Percentiles rank a stretch among this genome's conserved stretches.
phyloP scores from a whole-genome alignment of 371 early-diverging fungal species.

The Umbelopsis sp. region DNA sequence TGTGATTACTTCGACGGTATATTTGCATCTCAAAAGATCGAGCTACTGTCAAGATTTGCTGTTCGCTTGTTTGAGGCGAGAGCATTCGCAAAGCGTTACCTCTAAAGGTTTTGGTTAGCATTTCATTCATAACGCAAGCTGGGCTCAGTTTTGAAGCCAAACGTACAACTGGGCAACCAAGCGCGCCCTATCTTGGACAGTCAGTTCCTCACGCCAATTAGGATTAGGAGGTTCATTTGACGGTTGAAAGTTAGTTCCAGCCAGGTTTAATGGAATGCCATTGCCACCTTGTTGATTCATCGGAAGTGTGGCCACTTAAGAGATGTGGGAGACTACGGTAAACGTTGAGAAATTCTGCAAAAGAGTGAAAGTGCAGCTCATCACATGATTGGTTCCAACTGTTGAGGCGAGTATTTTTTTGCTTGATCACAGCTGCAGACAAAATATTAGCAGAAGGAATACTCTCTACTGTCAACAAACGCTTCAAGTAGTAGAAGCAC shows the following conservation, averaged over 20 bases:
- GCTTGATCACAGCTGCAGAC: no score
- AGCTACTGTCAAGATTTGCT: slow-evolving; percentile 43
- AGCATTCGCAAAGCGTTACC: slow-evolving; percentile 39
- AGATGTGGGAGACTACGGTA: background rate
- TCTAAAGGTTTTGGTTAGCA: slow-evolving; percentile 22
- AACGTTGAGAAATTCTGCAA: slow-evolving; percentile 17
- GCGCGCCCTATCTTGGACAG: slow-evolving; percentile 40
- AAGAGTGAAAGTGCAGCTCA: slow-evolving; percentile 26
- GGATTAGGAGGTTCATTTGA: slow-evolving; percentile 29
- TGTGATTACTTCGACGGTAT: slow-evolving; percentile 41
- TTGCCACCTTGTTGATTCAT: slow-evolving; percentile 16
- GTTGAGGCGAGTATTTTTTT: background rate
- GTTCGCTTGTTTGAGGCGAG: slow-evolving; percentile 40
- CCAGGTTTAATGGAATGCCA: slow-evolving; percentile 10
- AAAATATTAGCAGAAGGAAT: no score
- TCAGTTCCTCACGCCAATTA: slow-evolving; percentile 49
- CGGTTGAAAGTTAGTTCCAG: slow-evolving; percentile 3
- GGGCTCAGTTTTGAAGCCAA: background rate
- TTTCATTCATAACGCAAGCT: slow-evolving; percentile 13
- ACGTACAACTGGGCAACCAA: slow-evolving; percentile 48
- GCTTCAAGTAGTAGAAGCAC: no score
- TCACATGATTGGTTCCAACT: background rate
- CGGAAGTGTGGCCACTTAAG: background rate
- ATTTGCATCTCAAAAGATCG: slow-evolving; percentile 45
- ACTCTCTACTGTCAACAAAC: no score